Conservation (phyloP, 106 monocot genomes). For the Apostasia ramifera region DNA sequence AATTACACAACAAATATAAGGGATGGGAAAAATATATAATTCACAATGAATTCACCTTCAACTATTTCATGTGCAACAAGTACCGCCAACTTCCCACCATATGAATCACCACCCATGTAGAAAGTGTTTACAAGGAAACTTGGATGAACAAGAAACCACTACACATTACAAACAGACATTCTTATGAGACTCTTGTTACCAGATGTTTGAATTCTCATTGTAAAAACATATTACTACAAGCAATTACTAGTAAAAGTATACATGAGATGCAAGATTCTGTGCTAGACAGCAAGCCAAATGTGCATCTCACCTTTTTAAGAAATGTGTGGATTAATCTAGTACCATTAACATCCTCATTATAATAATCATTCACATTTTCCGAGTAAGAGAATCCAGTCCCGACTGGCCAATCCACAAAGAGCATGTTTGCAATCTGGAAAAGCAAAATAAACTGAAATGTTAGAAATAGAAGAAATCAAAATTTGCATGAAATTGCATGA, state of each 20-base stretch:
- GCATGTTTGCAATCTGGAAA: slow-evolving; percentile 32
- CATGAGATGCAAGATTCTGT: too few species aligned
- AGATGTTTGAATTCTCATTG: too few species aligned
- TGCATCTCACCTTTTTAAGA: slow-evolving; percentile 30
- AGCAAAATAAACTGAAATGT: not conserved
- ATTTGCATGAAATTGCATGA: not conserved
- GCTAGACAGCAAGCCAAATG: too few species aligned
- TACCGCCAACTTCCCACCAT: slow-evolving; percentile 35
- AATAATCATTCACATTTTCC: slow-evolving; percentile 15
- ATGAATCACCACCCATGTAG: slow-evolving; percentile 71
- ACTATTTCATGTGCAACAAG: slow-evolving; percentile 12
- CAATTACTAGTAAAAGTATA: too few species aligned
- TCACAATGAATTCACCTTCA: not conserved
- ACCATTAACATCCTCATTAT: slow-evolving; percentile 17
- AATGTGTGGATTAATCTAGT: slow-evolving; percentile 20
- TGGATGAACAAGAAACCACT: slow-evolving; percentile 66
- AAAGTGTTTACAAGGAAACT: slow-evolving; percentile 47
- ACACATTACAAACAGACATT: not conserved
- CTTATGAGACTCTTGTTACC: too few species aligned
- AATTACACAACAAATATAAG: not conserved
- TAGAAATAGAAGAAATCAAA: not conserved
- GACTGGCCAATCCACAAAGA: slow-evolving; percentile 52
- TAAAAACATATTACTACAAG: too few species aligned
- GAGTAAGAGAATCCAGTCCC: slow-evolving; percentile 65
- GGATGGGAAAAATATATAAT: not conserved